Percentiles rank a stretch among this genome's conserved stretches.
These are phyloP conservation scores for Spatholobus suberectus DNA, from an alignment of 306 rosid species.

Conservation along the genomic window DNA sequence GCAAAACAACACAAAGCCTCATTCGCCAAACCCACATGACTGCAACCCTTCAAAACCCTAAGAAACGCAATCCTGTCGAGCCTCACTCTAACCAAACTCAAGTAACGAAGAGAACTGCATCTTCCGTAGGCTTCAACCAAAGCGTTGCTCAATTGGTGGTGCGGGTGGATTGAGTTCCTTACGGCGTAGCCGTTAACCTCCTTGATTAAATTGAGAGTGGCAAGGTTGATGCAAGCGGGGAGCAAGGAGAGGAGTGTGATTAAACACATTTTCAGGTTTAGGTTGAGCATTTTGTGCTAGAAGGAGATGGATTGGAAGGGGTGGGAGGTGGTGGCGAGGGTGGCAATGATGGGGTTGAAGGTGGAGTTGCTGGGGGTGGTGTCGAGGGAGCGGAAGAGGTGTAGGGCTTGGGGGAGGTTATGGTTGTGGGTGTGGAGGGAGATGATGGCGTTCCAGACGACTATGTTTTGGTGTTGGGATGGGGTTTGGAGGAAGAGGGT, in stretches of 20 bases:
- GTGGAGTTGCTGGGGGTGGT: conserved; percentile 58
- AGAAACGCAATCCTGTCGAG: conserved; percentile 79
- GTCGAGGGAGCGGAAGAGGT: conserved; percentile 60
- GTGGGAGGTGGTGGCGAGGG: conserved; percentile 45
- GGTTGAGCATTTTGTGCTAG: conserved; percentile 53
- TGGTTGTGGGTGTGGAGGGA: conserved; percentile 54
- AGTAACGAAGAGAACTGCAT: conserved; percentile 62
- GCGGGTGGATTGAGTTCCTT: conserved; percentile 54
- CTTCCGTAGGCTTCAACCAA: conserved; percentile 80
- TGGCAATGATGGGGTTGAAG: conserved; percentile 69
- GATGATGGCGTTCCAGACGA: conserved; percentile 75
- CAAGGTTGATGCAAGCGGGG: conserved; percentile 60
- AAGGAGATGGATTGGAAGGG: conserved; percentile 56
- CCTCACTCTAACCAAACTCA: conserved; percentile 45
- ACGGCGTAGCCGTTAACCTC: conserved; percentile 74
- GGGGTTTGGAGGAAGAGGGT: conserved; percentile 71
- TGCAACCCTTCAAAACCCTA: conserved; percentile 74
- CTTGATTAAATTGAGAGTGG: conserved; percentile 63
- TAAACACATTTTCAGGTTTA: conserved; percentile 52
- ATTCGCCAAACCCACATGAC: conserved; percentile 76
- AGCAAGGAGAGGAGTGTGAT: conserved; percentile 75
- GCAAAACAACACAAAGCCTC: conserved; percentile 66
- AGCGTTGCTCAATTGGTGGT: conserved; percentile 67
- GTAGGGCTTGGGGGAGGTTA: conserved; percentile 46
- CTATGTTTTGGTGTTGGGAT: conserved; percentile 58